Base-by-base conservation (phyloP, 768 basidiomycete species). In the Lactifluus echinatus region DNA sequence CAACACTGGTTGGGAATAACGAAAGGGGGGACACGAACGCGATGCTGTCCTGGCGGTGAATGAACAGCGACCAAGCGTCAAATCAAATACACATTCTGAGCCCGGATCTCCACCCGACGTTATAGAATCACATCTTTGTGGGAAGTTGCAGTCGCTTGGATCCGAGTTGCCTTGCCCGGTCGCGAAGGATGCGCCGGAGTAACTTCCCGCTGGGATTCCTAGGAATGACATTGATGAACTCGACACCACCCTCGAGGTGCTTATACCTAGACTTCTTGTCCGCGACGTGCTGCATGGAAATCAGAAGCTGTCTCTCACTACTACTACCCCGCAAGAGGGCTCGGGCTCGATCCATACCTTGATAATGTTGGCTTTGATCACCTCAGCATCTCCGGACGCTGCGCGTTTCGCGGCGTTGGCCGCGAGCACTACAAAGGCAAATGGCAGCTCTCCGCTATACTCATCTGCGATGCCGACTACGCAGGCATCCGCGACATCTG, bases 361-460 rank as follows among this genome's bases (percentile, higher is more conserved):
- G 44, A 70, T 71, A 37, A 89, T 74, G 17, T 66, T 69, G 17
- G 59, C 66, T 66, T 79, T 80, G 19, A 81, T 66, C 45, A 68
- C 65, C 2, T 72, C 68, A 0, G 64, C 72, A 26, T 70, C 76
- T 11, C 56, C 59, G 3, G 70, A 61, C 33, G 73, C 66, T 17
- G 69, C 62, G 44, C 75, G 71, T 36, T 67, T 66, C 10, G 73
- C 71, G 4, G 74, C 70, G 14, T 73, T 72, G 4, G 67, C 63
- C 45, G 71, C 70, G 17, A 81, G 75, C 3, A 84, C 84, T 23
- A 89, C 72, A 66, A 79, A 89, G 8, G 88, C 87, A 52, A 86
- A 64, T 0, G 89, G 87, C 11, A 87, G 63, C 66, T 91, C 87
- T 17, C 88, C 87, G 56, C 78, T 85, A 66, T 84, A 88, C 23